phyloP scores from a whole-genome alignment of 1,284 basidiomycete species.

The Xerocomus nothofagi region DNA sequence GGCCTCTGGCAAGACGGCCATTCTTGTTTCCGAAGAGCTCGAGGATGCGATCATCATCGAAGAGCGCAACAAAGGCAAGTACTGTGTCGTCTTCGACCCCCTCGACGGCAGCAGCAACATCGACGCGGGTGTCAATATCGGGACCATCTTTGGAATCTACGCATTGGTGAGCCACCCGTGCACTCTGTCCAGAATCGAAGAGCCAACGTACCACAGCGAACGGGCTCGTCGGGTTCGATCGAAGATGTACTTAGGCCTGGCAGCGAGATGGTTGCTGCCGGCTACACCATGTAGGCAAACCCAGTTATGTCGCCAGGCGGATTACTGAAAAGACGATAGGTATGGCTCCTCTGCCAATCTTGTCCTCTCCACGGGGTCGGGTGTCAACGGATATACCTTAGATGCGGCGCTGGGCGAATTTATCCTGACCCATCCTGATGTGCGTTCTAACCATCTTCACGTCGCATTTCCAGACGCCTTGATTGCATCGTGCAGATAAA shows the following conservation, averaged over 20 bases:
- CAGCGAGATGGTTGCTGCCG: conserved; percentile 96
- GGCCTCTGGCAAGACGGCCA: conserved; percentile 93
- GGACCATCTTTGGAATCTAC: conserved; percentile 99
- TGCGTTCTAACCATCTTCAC: conserved; percentile 39
- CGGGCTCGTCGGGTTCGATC: conserved; percentile 76
- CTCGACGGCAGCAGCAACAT: conserved; percentile 99
- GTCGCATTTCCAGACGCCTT: not conserved
- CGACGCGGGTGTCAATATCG: conserved; percentile 99
- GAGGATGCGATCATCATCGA: conserved; percentile 93
- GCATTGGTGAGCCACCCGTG: conserved; percentile 58
- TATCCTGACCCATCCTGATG: conserved; percentile 97
- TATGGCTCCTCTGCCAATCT: conserved; percentile 99
- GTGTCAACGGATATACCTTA: conserved; percentile 98
- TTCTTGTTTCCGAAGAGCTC: conserved; percentile 95
- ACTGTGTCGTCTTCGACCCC: conserved; percentile 98
- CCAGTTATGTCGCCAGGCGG: not conserved
- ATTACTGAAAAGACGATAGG: conserved; percentile 46
- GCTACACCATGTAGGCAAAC: conserved; percentile 85
- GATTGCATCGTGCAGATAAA: conserved; percentile 60
- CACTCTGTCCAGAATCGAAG: not conserved
- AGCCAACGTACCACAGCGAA: conserved; percentile 45
- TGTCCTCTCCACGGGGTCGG: conserved; percentile 92
- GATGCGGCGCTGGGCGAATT: conserved; percentile 97
- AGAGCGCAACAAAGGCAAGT: conserved; percentile 74
- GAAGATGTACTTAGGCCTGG: conserved; percentile 93